A percentile compares a stretch with the other conserved stretches of the same genome.
Conservation (phyloP, 768 basidiomycete species). For the Hydnum rufescens region DNA sequence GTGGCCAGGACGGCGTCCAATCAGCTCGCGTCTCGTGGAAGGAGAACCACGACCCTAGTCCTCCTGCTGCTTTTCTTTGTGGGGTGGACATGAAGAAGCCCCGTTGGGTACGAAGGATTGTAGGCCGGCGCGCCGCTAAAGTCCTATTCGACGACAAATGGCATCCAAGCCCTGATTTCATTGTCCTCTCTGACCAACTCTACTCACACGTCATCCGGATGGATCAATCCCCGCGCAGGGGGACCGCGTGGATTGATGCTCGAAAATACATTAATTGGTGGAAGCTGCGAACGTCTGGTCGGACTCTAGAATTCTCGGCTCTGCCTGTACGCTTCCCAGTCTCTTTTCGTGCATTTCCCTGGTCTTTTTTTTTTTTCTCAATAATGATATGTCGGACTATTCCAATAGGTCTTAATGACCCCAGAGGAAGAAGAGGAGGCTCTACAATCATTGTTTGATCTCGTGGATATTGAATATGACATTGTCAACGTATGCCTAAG, state of each 20-base stretch:
- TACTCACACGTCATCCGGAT: background rate
- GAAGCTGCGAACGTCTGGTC: background rate
- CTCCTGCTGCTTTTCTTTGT: too few relatives aligned
- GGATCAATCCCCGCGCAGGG: background rate
- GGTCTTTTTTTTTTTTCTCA: background rate
- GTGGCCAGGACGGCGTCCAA: too few relatives aligned
- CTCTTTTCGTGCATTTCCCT: background rate
- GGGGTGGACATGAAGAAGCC: too few relatives aligned
- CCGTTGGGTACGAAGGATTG: too few relatives aligned
- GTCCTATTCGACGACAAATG: background rate
- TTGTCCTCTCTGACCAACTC: background rate
- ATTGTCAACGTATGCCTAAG: background rate
- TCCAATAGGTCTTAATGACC: too few relatives aligned
- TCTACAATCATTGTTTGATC: background rate
- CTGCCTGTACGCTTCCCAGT: background rate
- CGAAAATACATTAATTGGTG: background rate
- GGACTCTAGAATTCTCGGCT: background rate
- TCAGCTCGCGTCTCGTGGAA: too few relatives aligned
- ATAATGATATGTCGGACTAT: background rate
- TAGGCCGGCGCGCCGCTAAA: background rate
- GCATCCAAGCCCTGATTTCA: background rate
- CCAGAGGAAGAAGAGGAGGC: background rate
- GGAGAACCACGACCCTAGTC: too few relatives aligned
- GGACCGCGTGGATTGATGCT: background rate
- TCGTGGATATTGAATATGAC: background rate